Conservation (phyloP, 306 rosid species). For the Pyrus pyrifolia region DNA sequence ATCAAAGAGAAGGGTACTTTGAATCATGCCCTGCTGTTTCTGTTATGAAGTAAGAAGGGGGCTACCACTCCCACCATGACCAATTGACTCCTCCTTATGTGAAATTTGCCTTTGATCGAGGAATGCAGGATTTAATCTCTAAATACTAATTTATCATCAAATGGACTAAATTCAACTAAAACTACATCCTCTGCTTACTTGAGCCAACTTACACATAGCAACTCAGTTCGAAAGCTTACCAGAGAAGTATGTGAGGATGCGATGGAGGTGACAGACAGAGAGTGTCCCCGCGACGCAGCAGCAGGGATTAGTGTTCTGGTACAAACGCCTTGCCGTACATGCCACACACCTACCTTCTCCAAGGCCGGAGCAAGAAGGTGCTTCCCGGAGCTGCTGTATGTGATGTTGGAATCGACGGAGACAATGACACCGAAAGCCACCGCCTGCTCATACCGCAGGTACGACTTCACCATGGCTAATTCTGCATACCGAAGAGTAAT, state of each 20-base stretch:
- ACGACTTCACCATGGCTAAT: constrained; percentile 74
- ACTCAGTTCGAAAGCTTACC: constrained; percentile 12
- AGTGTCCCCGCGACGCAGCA: constrained; percentile 38
- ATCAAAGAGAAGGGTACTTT: too few relatives aligned
- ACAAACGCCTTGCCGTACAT: constrained; percentile 83
- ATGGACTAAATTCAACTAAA: neutral
- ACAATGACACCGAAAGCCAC: constrained; percentile 73
- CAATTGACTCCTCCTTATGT: too few relatives aligned
- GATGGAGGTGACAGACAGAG: constrained; percentile 62
- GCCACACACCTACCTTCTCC: constrained; percentile 75
- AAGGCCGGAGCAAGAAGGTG: constrained; percentile 87
- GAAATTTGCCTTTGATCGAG: neutral
- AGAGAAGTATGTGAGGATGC: constrained; percentile 57
- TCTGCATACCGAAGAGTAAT: too few relatives aligned
- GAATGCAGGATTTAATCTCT: neutral
- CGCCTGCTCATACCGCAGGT: constrained; percentile 80
- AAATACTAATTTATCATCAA: neutral
- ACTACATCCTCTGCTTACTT: neutral
- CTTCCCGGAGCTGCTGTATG: constrained; percentile 70
- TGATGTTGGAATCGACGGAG: constrained; percentile 67
- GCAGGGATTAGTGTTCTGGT: constrained; percentile 64
- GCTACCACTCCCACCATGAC: too few relatives aligned
- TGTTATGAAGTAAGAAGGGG: too few relatives aligned
- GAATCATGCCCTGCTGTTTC: too few relatives aligned
- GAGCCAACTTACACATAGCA: neutral